Conservation (phyloP, 768 basidiomycete genomes). For the Termitomyces heimii region DNA sequence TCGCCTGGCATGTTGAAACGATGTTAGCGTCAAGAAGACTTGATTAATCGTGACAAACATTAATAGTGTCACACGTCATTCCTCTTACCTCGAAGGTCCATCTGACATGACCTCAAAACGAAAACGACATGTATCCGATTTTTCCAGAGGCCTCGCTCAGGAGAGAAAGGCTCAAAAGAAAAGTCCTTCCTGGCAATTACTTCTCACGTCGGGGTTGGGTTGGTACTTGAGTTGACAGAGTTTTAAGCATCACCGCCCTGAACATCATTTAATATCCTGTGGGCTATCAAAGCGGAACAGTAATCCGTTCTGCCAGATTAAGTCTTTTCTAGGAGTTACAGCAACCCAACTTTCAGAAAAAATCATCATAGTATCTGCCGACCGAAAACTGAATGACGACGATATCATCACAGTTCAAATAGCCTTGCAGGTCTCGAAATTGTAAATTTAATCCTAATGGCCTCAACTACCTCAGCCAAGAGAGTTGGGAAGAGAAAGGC, state of each 20-base stretch:
- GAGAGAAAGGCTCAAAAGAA: constrained; percentile 61
- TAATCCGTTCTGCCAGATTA: constrained; percentile 54
- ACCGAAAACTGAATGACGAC: constrained; percentile 46
- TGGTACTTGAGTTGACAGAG: constrained; percentile 50
- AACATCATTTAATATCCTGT: constrained; percentile 63
- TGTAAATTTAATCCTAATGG: constrained; percentile 83
- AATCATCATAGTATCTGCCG: constrained; percentile 12
- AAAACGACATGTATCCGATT: constrained; percentile 43
- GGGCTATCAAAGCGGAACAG: constrained; percentile 52
- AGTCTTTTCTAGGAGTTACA: constrained; percentile 27
- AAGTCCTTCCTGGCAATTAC: constrained; percentile 38
- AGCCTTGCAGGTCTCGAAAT: constrained; percentile 47
- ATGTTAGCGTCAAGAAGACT: background rate
- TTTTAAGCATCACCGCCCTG: constrained; percentile 56
- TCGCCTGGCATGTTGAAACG: constrained; percentile 2
- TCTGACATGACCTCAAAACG: constrained; percentile 51
- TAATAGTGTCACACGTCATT: constrained; percentile 6
- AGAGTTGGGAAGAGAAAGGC: constrained; percentile 76
- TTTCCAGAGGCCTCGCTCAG: constrained; percentile 46
- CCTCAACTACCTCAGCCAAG: constrained; percentile 83
- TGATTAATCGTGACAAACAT: background rate
- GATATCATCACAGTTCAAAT: constrained; percentile 69
- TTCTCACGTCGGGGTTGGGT: constrained; percentile 79
- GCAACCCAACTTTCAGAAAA: constrained; percentile 3
- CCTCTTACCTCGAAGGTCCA: constrained; percentile 1